A percentile compares a stretch with the other conserved stretches of the same genome.
These are phyloP conservation scores for Gypsophila paniculata DNA, from an alignment of 179 eudicot species.

Conservation along the genomic window DNA sequence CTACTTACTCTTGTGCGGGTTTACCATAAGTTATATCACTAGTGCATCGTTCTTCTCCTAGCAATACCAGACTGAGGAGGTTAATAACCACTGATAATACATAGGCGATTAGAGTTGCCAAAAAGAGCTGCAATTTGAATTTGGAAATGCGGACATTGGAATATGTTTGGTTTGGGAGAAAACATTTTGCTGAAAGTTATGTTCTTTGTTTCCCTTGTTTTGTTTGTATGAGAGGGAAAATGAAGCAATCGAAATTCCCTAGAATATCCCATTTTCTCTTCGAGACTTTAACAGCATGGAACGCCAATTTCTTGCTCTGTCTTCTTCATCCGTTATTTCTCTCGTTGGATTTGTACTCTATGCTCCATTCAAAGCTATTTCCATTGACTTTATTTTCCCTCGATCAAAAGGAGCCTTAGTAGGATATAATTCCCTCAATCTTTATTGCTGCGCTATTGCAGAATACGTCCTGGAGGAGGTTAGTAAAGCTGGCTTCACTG, in stretches of 20 bases:
- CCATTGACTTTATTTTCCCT: not conserved
- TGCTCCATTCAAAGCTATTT: not conserved
- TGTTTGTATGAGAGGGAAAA: not conserved
- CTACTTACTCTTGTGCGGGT: not conserved
- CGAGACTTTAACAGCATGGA: too few species aligned
- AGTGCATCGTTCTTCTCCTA: not conserved
- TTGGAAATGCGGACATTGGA: not conserved
- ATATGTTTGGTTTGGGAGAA: not conserved
- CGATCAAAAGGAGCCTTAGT: not conserved
- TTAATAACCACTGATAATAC: too few species aligned
- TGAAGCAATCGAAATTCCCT: not conserved
- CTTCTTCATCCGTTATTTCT: not conserved
- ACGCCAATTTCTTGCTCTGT: too few species aligned
- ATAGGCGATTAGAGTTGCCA: too few species aligned
- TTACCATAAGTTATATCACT: not conserved
- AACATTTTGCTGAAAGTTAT: not conserved
- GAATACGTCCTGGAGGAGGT: constrained; percentile 53
- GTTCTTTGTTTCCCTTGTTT: too few species aligned
- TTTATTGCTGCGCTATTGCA: constrained; percentile 12
- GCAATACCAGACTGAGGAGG: not conserved
- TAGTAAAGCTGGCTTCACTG: constrained; percentile 69
- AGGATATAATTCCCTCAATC: not conserved
- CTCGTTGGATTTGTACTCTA: not conserved
- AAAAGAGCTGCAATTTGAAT: too few species aligned
- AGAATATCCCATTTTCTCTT: not conserved